Evolutionary conservation across 805 yeast species (phyloP).

Genomic region (Cyberlindnera bimundalis): DNA sequence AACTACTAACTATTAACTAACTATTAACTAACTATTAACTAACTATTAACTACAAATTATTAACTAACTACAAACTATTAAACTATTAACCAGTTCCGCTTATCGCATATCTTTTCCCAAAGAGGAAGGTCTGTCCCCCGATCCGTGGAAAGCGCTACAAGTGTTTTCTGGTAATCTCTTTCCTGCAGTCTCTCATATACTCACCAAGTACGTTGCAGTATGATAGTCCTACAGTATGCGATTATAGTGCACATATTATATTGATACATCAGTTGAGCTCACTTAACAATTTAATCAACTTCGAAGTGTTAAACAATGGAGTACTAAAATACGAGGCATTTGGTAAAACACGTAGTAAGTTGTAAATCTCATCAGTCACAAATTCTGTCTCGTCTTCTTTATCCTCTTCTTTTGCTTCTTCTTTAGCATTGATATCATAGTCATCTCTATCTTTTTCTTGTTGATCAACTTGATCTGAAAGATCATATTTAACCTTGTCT

Average conservation of each 20-base stretch:
- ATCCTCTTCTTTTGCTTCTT: slow-evolving; percentile 4
- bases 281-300: slow-evolving; percentile 32
- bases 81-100: background rate
- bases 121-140: slow-evolving; percentile 6
- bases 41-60: too few species aligned
- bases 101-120: slow-evolving; percentile 1
- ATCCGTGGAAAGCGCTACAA: too few species aligned
- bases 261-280: too few species aligned
- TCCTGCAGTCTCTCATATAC: too few species aligned
- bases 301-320: slow-evolving; percentile 50
- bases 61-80: background rate
- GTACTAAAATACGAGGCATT: slow-evolving; percentile 49
- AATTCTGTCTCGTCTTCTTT: slow-evolving; percentile 16
- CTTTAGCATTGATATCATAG: background rate
- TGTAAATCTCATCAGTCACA: slow-evolving; percentile 41
- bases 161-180: too few species aligned
- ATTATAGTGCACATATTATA: too few species aligned
- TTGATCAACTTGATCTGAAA: too few species aligned
- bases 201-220: too few species aligned
- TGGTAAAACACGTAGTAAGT: slow-evolving; percentile 56
- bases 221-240: too few species aligned
- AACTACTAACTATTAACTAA: too few species aligned
- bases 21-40: too few species aligned
- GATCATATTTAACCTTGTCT: too few species aligned
- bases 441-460: slow-evolving; percentile 1